Conservation (phyloP, 345 rosid species). For the Pistacia integerrima region DNA sequence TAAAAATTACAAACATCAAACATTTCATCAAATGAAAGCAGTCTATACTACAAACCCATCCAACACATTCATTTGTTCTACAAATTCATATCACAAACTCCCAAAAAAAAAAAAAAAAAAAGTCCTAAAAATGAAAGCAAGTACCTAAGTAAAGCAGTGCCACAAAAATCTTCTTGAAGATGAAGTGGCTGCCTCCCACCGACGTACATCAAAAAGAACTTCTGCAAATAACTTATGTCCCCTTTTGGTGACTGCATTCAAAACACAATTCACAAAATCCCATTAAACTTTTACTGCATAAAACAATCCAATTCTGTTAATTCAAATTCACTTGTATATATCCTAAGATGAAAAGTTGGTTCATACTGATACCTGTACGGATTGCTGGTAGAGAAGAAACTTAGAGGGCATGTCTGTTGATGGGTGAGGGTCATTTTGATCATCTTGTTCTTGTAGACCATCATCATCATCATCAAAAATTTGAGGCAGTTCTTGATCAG, state of each 20-base stretch:
- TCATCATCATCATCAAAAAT: constrained; percentile 29
- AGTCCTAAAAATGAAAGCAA: background rate
- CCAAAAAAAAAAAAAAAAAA: background rate
- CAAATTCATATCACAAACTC: background rate
- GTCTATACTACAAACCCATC: background rate
- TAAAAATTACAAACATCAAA: background rate
- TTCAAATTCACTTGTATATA: background rate
- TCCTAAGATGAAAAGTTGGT: background rate
- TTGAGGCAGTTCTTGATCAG: constrained; percentile 29
- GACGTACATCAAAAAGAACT: constrained; percentile 80
- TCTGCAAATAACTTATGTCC: constrained; percentile 85
- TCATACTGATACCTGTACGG: constrained; percentile 58
- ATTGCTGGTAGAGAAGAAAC: constrained; percentile 81
- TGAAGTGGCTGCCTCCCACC: constrained; percentile 87
- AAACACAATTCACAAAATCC: constrained; percentile 4
- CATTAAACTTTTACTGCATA: background rate
- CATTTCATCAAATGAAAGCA: background rate
- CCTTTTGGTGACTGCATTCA: constrained; percentile 82
- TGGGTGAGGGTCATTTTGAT: constrained; percentile 28
- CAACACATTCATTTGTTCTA: background rate
- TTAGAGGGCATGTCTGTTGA: constrained; percentile 64
- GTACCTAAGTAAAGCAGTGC: constrained; percentile 89
- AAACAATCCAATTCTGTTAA: background rate
- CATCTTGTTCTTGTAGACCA: constrained; percentile 22
- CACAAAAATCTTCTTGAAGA: constrained; percentile 95